A percentile compares a stretch with the other conserved stretches of the same genome.
Conservation (phyloP, 345 rosid species). For the Brassica carinata region DNA sequence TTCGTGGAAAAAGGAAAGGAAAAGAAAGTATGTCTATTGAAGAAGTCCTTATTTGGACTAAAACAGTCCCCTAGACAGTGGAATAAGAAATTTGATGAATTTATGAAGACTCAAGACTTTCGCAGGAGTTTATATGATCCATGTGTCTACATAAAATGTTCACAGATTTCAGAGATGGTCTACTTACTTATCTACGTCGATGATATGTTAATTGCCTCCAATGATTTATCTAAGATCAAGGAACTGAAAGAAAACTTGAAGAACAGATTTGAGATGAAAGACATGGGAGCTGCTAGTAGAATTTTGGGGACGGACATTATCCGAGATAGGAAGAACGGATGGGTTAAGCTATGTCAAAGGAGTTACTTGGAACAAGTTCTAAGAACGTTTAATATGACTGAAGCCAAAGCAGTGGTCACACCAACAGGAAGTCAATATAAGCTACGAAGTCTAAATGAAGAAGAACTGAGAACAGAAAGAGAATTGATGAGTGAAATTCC, state of each 20-base stretch:
- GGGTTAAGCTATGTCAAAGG: not conserved
- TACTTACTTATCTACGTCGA: not conserved
- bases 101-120: not conserved
- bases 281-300: not conserved
- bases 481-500: not conserved
- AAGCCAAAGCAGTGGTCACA: not conserved
- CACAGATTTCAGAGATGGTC: not conserved
- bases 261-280: not conserved
- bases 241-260: not conserved
- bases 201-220: not conserved
- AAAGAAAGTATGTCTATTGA: not conserved
- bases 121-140: not conserved
- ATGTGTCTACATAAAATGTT: not conserved
- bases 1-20: not conserved
- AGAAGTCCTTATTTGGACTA: not conserved
- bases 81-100: not conserved
- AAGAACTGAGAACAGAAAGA: not conserved
- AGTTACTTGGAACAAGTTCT: not conserved
- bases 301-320: not conserved
- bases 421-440: not conserved
- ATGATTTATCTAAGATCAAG: not conserved
- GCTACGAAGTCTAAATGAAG: not conserved
- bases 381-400: not conserved
- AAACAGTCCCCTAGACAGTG: not conserved
- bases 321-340: not conserved